A percentile compares a stretch with the other conserved stretches of the same genome.
Evolutionary conservation across 129 eudicot species (phyloP).

Genomic region (Ambrosia artemisiifolia): DNA sequence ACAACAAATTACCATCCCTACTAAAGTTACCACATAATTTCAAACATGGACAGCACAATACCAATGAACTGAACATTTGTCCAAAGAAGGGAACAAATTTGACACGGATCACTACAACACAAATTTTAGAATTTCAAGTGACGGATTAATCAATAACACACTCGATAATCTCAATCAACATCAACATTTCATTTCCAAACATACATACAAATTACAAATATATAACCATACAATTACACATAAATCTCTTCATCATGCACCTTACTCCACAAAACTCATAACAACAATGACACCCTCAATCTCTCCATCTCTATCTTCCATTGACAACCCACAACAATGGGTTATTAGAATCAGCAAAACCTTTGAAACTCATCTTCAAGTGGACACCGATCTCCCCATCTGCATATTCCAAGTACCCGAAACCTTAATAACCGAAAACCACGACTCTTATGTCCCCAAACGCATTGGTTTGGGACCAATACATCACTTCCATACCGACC

Average conservation of each 20-base stretch:
- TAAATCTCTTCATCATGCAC: background rate
- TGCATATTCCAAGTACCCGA: conserved; percentile 39
- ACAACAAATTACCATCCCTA: too few relatives aligned
- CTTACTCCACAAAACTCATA: conserved; percentile 4
- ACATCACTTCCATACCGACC: conserved; percentile 35
- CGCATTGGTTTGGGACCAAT: conserved; percentile 42
- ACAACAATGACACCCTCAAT: conserved; percentile 25
- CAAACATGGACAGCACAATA: background rate
- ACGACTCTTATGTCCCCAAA: conserved; percentile 37
- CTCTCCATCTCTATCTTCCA: conserved; percentile 11
- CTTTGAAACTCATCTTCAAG: conserved; percentile 21
- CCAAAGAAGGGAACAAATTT: conserved; percentile 28
- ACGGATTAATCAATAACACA: conserved; percentile 30
- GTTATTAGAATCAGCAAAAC: conserved; percentile 27
- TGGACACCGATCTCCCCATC: conserved; percentile 31
- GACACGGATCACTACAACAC: conserved; percentile 11
- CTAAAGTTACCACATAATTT: too few relatives aligned
- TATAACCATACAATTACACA: background rate
- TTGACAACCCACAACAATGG: conserved; percentile 23
- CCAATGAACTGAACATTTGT: background rate
- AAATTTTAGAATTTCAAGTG: conserved; percentile 21
- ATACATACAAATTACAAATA: background rate
- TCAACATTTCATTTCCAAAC: background rate
- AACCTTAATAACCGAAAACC: conserved; percentile 22
- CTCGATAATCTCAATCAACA: conserved; percentile 26